Evolutionary conservation across 2,329 filamentous ascomycete genomes (phyloP).

Genomic region (Alternaria brassicicola): DNA sequence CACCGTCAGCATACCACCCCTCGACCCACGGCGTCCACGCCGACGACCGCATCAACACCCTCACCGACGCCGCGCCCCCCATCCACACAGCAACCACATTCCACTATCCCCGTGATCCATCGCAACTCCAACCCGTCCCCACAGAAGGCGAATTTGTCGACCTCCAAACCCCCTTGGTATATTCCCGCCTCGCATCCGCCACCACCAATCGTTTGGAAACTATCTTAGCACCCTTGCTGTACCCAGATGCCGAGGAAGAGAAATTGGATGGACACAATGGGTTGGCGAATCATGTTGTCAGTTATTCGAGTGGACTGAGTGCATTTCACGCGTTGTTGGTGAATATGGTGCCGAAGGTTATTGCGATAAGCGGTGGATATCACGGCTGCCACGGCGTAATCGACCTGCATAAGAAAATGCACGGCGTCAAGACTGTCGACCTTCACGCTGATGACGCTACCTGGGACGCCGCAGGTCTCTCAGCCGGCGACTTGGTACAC

Average conservation of each 20-base stretch:
- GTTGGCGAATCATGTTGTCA: slow-evolving; percentile 62
- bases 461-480: slow-evolving; percentile 68
- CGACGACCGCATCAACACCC: slow-evolving; percentile 75
- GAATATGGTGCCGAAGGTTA: slow-evolving; percentile 79
- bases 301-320: slow-evolving; percentile 83
- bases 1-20: slow-evolving; percentile 53
- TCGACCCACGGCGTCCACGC: slow-evolving; percentile 80
- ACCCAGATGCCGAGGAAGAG: slow-evolving; percentile 51
- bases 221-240: slow-evolving; percentile 75
- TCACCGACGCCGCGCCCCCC: slow-evolving; percentile 83
- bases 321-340: slow-evolving; percentile 88
- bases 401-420: slow-evolving; percentile 73
- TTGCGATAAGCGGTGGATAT: slow-evolving; percentile 85
- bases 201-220: slow-evolving; percentile 86
- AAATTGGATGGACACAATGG: slow-evolving; percentile 18
- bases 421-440: slow-evolving; percentile 72
- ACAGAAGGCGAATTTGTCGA: slow-evolving; percentile 51
- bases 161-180: slow-evolving; percentile 59
- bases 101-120: slow-evolving; percentile 75
- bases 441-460: slow-evolving; percentile 61
- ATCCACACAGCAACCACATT: slow-evolving; percentile 93
- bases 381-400: slow-evolving; percentile 93
- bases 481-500: slow-evolving; percentile 82
- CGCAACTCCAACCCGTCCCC: slow-evolving; percentile 61
- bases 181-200: slow-evolving; percentile 79